These are phyloP conservation scores for Leccinum rimulosum DNA, from an alignment of 768 basidiomycete species.

Conservation along the genomic window DNA sequence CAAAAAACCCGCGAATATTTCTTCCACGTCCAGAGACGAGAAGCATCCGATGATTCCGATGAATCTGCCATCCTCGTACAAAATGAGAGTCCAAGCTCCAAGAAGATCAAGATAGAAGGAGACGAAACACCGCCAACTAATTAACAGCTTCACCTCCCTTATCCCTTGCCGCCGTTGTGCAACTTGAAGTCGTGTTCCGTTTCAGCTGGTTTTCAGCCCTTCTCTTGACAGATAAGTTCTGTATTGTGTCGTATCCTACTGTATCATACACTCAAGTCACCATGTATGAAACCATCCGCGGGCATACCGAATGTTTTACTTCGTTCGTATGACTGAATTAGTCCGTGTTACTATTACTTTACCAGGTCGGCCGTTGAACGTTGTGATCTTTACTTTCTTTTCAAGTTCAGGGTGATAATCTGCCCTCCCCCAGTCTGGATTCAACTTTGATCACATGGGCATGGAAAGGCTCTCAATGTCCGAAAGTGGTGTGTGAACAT, in stretches of 20 bases:
- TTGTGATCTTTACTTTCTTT: not conserved
- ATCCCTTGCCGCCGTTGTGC: not conserved
- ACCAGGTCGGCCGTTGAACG: too few species aligned
- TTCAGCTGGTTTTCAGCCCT: not conserved
- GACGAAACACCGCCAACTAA: conserved; percentile 3
- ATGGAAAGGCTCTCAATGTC: not conserved
- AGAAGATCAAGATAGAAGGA: conserved; percentile 26
- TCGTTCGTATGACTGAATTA: not conserved
- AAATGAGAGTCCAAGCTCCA: conserved; percentile 14
- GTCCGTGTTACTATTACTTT: too few species aligned
- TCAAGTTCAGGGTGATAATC: not conserved
- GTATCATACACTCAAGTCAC: conserved; percentile 13
- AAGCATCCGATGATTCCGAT: conserved; percentile 26
- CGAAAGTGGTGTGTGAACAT: not conserved
- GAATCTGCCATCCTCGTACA: conserved; percentile 25
- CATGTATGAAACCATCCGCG: conserved; percentile 7
- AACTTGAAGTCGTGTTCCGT: not conserved
- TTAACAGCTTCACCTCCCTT: conserved; percentile 1
- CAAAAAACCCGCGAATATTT: conserved; percentile 27
- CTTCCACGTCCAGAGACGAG: conserved; percentile 11
- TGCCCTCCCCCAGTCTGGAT: too few species aligned
- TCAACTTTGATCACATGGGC: not conserved
- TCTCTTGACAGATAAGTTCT: not conserved
- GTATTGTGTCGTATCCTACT: conserved; percentile 4
- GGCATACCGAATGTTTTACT: conserved; percentile 1